phyloP scores from a whole-genome alignment of 306 rosid species.

The Vicia sativa region DNA sequence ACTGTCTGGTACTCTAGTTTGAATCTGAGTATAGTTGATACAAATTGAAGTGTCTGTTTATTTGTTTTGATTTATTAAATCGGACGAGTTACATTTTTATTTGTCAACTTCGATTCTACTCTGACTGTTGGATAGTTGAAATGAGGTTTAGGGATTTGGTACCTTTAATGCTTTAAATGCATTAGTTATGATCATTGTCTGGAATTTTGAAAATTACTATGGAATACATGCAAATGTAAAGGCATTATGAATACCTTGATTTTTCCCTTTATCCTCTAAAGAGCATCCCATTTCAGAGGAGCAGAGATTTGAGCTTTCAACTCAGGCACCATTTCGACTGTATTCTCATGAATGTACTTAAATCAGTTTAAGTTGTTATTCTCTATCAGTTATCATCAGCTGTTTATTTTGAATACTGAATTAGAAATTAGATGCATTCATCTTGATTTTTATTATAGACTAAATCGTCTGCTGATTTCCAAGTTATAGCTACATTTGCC shows the following conservation, averaged over 20 bases:
- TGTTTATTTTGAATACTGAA: conserved; percentile 21
- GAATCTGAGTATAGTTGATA: conserved; percentile 22
- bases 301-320: conserved; percentile 23
- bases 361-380: conserved; percentile 8
- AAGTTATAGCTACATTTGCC: conserved; percentile 15
- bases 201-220: background rate
- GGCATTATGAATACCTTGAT: background rate
- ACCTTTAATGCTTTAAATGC: background rate
- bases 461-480: conserved; percentile 25
- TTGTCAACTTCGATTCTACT: conserved; percentile 30
- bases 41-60: conserved; percentile 21
- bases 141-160: conserved; percentile 6
- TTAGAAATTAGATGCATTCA: conserved; percentile 12
- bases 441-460: conserved; percentile 27
- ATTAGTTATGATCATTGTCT: background rate
- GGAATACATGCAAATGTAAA: background rate
- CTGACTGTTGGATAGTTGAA: conserved; percentile 15
- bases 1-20: conserved; percentile 31
- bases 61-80: conserved; percentile 20
- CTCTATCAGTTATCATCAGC: background rate
- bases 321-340: conserved; percentile 18
- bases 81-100: conserved; percentile 21
- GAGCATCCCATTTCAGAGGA: background rate
- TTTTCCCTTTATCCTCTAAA: conserved; percentile 10
- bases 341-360: conserved; percentile 19